phyloP scores from a whole-genome alignment of 106 monocot species.

The Posidonia australis region DNA sequence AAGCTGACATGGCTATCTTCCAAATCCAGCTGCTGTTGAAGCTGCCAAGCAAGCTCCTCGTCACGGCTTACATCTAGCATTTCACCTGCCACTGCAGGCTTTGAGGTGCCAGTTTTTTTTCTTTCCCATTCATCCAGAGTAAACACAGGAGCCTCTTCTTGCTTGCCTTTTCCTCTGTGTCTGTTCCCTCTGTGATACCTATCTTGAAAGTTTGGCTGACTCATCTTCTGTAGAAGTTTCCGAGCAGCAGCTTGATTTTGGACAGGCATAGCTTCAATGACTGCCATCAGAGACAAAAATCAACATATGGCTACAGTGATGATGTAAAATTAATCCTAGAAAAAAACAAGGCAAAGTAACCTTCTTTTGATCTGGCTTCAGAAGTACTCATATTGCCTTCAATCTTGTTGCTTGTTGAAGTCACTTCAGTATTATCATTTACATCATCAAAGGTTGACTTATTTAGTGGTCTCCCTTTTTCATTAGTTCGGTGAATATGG shows the following conservation, averaged over 20 bases:
- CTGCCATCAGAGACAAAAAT: slow-evolving; percentile 18
- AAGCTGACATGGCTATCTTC: slow-evolving; percentile 59
- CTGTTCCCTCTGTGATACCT: slow-evolving; percentile 33
- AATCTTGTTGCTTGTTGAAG: slow-evolving; percentile 5
- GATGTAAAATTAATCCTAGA: not conserved
- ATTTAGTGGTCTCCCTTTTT: not conserved
- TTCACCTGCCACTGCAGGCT: slow-evolving; percentile 1
- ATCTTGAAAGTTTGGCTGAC: slow-evolving; percentile 29
- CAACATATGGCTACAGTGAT: not conserved
- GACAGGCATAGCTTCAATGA: slow-evolving; percentile 70
- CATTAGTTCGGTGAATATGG: not conserved
- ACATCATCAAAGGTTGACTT: not conserved
- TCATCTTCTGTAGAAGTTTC: slow-evolving; percentile 89
- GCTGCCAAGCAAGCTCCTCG: slow-evolving; percentile 76
- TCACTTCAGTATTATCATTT: slow-evolving; percentile 8
- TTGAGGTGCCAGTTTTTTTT: slow-evolving; percentile 35
- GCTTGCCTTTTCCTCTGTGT: slow-evolving; percentile 42
- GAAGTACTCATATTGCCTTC: slow-evolving; percentile 31
- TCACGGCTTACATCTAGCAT: slow-evolving; percentile 51
- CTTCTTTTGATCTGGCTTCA: slow-evolving; percentile 83
- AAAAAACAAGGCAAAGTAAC: slow-evolving; percentile 20
- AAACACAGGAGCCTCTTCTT: slow-evolving; percentile 66
- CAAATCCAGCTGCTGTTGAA: slow-evolving; percentile 79
- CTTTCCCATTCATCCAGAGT: slow-evolving; percentile 98
- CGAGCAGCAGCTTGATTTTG: slow-evolving; percentile 98